Evolutionary conservation across 2,329 filamentous ascomycete genomes (phyloP), one percentile per base, ranked within the genome.

Genomic region (Exserohilum turcica): DNA sequence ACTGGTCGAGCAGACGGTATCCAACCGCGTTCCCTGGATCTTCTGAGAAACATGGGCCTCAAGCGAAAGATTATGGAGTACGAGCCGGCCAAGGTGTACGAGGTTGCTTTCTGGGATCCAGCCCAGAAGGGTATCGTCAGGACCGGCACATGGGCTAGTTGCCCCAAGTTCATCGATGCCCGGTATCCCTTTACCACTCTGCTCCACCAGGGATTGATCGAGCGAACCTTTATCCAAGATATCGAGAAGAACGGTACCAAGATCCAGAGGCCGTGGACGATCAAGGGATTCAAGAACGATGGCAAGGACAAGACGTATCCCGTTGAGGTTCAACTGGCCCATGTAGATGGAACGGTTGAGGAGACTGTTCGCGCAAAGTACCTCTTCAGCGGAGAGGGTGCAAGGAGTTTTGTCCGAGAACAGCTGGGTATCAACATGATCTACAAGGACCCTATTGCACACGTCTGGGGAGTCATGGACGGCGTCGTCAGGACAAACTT

Each of bases 1-100:
- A 96, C 91, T 16, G 92, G 92, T 47, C 89, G 92, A 60, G 92
- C 92, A 50, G 92, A 96, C 76, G 92, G 91, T 57, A 95, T 97
- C 52, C 92, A 96, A 77, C 92, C 92, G 32, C 87, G 92, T 33
- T 95, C 92, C 0, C 81, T 95, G 19, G 92, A 96, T 65, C 83
- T 96, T 13, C 80, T 96, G 42, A 86, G 89, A 46, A 96, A 96
- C 70, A 91, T 96, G 87, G 91, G 90, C 1, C 79, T 96, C 52
- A 96, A 96, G 78, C 85, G 90, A 38, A 85, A 86, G 50, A 90
- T 96, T 68, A 96, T 96, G 91, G 88, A 86, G 16, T 82, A 93
- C 68, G 85, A 92, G 59, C 92, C 92, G 6, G 92, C 92, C 1
- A 91, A 90, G 67, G 91, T 97, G 21, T 96, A 84, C 69, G 84